phyloP scores from a whole-genome alignment of 2,329 filamentous ascomycete species.

The Daldinia eschscholtzii region DNA sequence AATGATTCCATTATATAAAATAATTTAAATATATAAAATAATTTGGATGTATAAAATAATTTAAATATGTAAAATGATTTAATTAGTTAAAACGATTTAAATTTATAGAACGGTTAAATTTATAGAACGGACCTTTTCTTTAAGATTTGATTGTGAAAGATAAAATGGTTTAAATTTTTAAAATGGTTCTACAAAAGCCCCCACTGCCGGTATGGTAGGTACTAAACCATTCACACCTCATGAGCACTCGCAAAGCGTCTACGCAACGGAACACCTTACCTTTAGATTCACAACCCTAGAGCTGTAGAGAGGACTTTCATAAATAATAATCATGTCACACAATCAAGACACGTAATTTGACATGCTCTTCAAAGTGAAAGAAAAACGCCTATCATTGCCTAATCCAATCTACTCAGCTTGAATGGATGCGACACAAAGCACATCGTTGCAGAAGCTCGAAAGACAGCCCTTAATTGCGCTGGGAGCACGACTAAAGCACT shows the following conservation, averaged over 20 bases:
- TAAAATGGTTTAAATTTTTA: too few species aligned
- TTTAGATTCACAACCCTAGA: not conserved
- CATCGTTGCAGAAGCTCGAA: constrained; percentile 33
- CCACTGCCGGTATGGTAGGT: not conserved
- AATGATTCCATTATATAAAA: too few species aligned
- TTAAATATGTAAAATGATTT: too few species aligned
- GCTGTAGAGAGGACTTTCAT: not conserved
- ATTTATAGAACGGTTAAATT: too few species aligned
- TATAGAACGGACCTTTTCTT: too few species aligned
- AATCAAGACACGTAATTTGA: constrained; percentile 12
- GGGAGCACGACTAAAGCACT: constrained; percentile 21
- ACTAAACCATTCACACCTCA: not conserved
- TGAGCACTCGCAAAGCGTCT: not conserved
- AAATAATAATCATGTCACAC: not conserved
- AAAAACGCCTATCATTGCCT: constrained; percentile 50
- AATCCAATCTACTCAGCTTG: constrained; percentile 41
- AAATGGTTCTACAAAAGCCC: not conserved
- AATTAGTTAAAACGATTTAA: too few species aligned
- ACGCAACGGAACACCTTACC: not conserved
- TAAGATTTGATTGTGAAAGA: too few species aligned
- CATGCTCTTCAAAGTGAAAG: constrained; percentile 32
- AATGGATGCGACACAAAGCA: constrained; percentile 20
- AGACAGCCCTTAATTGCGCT: constrained; percentile 24
- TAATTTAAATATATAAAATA: too few species aligned
- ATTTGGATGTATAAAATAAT: too few species aligned